These are phyloP conservation scores for Colletotrichum higginsianum DNA, from an alignment of 2,329 filamentous ascomycete species.

Conservation along the genomic window DNA sequence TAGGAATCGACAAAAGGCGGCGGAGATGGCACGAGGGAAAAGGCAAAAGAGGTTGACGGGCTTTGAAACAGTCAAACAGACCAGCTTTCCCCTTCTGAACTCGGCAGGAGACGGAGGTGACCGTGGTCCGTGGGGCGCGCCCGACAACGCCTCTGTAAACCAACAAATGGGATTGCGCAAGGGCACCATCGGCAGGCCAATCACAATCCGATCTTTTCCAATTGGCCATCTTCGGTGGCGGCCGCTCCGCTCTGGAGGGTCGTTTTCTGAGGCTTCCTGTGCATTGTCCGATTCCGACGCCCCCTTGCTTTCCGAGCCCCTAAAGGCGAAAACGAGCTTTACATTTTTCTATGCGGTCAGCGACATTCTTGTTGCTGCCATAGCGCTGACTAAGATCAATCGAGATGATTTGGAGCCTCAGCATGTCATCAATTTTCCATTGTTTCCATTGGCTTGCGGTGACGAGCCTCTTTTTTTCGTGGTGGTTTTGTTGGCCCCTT, in stretches of 20 bases:
- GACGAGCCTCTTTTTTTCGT: neutral
- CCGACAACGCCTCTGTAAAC: constrained; percentile 5
- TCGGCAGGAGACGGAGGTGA: constrained; percentile 41
- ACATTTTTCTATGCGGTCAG: constrained; percentile 19
- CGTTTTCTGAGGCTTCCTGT: neutral
- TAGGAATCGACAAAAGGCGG: constrained; percentile 5
- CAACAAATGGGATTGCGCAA: constrained; percentile 30
- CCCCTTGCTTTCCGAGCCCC: constrained; percentile 5
- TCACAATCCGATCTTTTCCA: constrained; percentile 26
- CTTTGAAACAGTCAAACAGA: constrained; percentile 42
- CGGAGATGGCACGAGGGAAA: constrained; percentile 24
- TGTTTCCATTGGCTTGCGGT: constrained; percentile 10
- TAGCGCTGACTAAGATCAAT: constrained; percentile 29
- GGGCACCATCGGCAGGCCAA: constrained; percentile 22
- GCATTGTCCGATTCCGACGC: constrained; percentile 5
- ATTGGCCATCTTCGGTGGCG: constrained; percentile 36
- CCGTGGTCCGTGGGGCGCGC: constrained; percentile 31
- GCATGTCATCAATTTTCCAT: constrained; percentile 12
- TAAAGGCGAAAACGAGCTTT: constrained; percentile 9
- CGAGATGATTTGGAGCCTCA: constrained; percentile 9
- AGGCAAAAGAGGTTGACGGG: constrained; percentile 21
- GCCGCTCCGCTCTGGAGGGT: constrained; percentile 22
- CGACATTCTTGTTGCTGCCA: neutral
- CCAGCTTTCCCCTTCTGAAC: constrained; percentile 32
- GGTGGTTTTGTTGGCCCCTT: neutral